These are phyloP conservation scores for Metschnikowia proteae DNA, from an alignment of 805 yeast species.

Conservation along the genomic window DNA sequence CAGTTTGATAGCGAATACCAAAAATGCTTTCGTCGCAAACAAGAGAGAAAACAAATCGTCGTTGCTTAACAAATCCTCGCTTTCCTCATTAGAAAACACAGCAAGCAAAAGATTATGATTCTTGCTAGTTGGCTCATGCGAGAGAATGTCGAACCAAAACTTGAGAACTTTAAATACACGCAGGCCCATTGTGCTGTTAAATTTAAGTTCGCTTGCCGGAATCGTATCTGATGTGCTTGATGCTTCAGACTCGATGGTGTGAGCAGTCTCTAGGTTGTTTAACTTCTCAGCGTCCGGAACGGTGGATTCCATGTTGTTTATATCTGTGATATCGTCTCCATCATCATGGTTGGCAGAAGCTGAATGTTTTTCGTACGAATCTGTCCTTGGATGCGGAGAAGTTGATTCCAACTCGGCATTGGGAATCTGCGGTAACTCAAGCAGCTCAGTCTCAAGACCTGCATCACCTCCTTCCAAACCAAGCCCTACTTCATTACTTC, in stretches of 20 bases:
- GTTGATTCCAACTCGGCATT: constrained; percentile 1
- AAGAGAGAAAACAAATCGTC: constrained; percentile 17
- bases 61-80: constrained; percentile 14
- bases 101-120: constrained; percentile 13
- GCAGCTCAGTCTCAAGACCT: not conserved
- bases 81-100: constrained; percentile 21
- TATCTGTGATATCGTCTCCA: constrained; percentile 20
- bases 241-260: not conserved
- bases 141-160: constrained; percentile 21
- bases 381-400: not conserved
- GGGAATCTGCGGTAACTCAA: not conserved
- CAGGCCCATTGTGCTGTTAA: not conserved
- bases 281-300: not conserved
- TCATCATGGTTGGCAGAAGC: constrained; percentile 10
- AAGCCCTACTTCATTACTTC: not conserved
- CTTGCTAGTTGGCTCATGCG: constrained; percentile 5
- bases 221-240: not conserved
- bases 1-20: constrained; percentile 12
- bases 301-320: not conserved
- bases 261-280: not conserved
- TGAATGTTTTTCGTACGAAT: not conserved
- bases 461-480: not conserved
- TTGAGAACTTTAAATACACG: constrained; percentile 22
- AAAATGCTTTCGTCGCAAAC: constrained; percentile 15
- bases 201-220: not conserved